These are phyloP conservation scores for Calonectria crousiana DNA, from an alignment of 2,329 filamentous ascomycete genomes.

Conservation along the genomic window DNA sequence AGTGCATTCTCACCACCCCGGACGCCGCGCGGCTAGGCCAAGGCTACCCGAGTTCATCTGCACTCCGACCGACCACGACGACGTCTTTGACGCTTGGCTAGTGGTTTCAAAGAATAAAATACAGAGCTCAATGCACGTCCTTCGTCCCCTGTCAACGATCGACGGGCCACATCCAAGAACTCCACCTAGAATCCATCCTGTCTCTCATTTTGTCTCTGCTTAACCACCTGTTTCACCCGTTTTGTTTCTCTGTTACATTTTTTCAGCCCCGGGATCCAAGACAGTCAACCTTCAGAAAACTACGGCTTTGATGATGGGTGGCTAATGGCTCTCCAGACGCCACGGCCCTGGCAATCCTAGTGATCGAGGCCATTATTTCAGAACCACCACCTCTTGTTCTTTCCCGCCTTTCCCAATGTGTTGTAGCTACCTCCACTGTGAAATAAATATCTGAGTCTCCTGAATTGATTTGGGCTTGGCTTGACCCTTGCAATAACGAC, in stretches of 20 bases:
- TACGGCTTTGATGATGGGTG: not conserved
- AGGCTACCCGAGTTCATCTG: not conserved
- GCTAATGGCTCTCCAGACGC: not conserved
- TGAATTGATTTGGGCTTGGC: not conserved
- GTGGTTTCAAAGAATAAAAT: not conserved
- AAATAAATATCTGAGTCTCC: not conserved
- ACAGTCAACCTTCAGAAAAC: not conserved
- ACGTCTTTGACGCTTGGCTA: not conserved
- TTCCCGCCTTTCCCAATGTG: not conserved
- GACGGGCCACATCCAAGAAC: slow-evolving; percentile 9
- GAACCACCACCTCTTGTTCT: not conserved
- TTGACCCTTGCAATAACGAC: not conserved
- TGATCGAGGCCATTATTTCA: not conserved
- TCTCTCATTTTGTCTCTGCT: slow-evolving; percentile 3
- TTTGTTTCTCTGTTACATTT: not conserved
- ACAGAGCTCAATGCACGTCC: not conserved
- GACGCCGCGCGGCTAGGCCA: not conserved
- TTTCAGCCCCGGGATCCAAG: slow-evolving; percentile 2
- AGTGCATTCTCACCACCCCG: not conserved
- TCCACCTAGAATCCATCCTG: not conserved
- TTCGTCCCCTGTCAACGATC: slow-evolving; percentile 6
- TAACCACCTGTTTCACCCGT: not conserved
- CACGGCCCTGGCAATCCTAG: not conserved
- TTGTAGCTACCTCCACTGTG: not conserved
- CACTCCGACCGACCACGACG: not conserved